phyloP scores from a whole-genome alignment of 2,329 filamentous ascomycete genomes.

The Aureobasidium vineae region DNA sequence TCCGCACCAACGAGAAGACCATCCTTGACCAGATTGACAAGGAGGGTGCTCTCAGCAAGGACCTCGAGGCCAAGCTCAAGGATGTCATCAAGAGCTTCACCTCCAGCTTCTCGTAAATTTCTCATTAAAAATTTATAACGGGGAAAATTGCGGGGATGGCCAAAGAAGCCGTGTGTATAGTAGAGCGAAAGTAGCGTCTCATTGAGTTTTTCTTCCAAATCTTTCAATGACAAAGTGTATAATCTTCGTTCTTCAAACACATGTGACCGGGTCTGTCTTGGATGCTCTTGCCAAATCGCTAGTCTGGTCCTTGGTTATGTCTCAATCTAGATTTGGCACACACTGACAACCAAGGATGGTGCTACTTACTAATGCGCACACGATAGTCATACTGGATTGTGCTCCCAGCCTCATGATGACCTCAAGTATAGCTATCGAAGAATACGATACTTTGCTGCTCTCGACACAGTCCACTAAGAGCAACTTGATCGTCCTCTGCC shows the following conservation, averaged over 20 bases:
- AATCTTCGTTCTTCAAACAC: conserved; percentile 5
- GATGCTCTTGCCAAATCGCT: not conserved
- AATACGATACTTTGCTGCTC: not conserved
- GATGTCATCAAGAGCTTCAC: conserved; percentile 77
- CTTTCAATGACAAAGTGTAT: conserved; percentile 27
- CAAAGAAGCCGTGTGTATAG: conserved; percentile 35
- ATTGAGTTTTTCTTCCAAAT: conserved; percentile 27
- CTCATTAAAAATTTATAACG: conserved; percentile 26
- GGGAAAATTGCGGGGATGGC: conserved; percentile 25
- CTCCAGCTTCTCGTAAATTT: conserved; percentile 73
- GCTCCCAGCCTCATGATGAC: not conserved
- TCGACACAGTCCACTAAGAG: not conserved
- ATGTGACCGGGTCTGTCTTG: not conserved
- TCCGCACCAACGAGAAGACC: conserved; percentile 86
- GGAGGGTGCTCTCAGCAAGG: conserved; percentile 95
- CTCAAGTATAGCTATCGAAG: not conserved
- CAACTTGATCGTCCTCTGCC: not conserved
- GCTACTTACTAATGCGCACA: not conserved
- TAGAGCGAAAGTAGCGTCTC: conserved; percentile 33
- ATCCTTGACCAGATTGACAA: conserved; percentile 85
- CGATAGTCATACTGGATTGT: not conserved
- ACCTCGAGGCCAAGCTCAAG: conserved; percentile 78
- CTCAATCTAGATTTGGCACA: not conserved
- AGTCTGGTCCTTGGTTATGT: not conserved
- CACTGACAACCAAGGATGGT: not conserved